A percentile compares a stretch with the other conserved stretches of the same genome.
Evolutionary conservation across 176 grass and related monocot species (phyloP).

Genomic region (Phoenix roebelenii): DNA sequence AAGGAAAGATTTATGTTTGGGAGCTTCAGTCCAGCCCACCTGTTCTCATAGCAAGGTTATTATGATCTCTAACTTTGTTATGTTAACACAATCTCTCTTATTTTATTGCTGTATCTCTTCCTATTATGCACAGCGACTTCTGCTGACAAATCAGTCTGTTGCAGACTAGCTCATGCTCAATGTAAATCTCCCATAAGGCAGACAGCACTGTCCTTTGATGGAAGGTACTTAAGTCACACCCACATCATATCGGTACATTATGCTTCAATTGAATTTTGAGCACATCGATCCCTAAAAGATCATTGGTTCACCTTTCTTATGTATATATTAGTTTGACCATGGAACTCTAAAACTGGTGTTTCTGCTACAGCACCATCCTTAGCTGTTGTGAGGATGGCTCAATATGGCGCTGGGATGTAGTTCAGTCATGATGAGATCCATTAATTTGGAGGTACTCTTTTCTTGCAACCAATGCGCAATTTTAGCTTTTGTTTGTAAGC

Average conservation of each 20-base stretch:
- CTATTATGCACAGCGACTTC: conserved; percentile 13
- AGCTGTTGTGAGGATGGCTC: conserved; percentile 64
- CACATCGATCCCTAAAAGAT: too few relatives aligned
- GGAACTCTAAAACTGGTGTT: neutral
- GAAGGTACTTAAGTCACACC: conserved; percentile 40
- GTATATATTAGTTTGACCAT: neutral
- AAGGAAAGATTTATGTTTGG: conserved; percentile 90
- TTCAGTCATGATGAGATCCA: neutral
- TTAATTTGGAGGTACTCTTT: too few relatives aligned
- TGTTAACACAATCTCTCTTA: neutral
- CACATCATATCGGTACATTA: too few relatives aligned
- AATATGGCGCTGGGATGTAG: conserved; percentile 69
- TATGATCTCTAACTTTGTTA: too few relatives aligned
- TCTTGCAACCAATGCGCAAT: too few relatives aligned
- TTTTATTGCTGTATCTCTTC: neutral
- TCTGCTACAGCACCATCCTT: conserved; percentile 64
- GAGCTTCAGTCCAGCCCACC: conserved; percentile 80
- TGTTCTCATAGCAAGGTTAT: conserved; percentile 45
- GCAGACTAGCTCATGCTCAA: conserved; percentile 50
- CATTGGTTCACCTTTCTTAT: neutral
- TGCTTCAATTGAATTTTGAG: too few relatives aligned
- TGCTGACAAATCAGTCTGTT: neutral
- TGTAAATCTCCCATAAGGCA: conserved; percentile 78
- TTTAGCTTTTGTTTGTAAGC: too few relatives aligned
- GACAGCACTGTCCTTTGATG: conserved; percentile 68